These are phyloP conservation scores for Nakaseomyces glabratus DNA, from an alignment of 1,139 yeast species.

Conservation along the genomic window DNA sequence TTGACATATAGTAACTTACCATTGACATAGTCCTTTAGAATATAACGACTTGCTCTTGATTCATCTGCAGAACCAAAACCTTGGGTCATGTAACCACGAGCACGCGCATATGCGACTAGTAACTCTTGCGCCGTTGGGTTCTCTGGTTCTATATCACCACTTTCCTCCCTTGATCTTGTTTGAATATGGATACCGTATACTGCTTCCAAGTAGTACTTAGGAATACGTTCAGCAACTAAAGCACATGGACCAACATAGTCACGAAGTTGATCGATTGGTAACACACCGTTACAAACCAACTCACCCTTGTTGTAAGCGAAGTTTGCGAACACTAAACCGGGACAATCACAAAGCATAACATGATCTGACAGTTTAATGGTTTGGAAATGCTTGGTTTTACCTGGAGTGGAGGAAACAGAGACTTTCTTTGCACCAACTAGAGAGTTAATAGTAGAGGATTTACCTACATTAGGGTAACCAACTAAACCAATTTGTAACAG, in stretches of 20 bases:
- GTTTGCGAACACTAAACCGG: constrained; percentile 97
- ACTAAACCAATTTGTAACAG: constrained; percentile 86
- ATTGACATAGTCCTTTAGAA: constrained; percentile 87
- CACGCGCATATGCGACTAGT: constrained; percentile 86
- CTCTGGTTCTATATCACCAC: constrained; percentile 36
- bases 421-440: constrained; percentile 93
- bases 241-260: constrained; percentile 90
- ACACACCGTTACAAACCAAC: constrained; percentile 92
- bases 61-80: constrained; percentile 97
- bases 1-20: constrained; percentile 79
- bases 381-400: constrained; percentile 98
- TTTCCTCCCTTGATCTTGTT: constrained; percentile 63
- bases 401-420: constrained; percentile 96
- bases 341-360: constrained; percentile 93
- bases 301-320: constrained; percentile 96
- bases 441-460: constrained; percentile 92
- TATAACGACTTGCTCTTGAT: constrained; percentile 86
- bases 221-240: constrained; percentile 78
- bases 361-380: constrained; percentile 79
- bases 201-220: constrained; percentile 82
- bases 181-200: constrained; percentile 87
- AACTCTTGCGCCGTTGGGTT: constrained; percentile 83
- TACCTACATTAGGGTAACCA: constrained; percentile 96
- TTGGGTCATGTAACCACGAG: constrained; percentile 96
- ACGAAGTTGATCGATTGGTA: constrained; percentile 93